Conservation (phyloP, 306 rosid genomes). For the Mimosa bimucronata region DNA sequence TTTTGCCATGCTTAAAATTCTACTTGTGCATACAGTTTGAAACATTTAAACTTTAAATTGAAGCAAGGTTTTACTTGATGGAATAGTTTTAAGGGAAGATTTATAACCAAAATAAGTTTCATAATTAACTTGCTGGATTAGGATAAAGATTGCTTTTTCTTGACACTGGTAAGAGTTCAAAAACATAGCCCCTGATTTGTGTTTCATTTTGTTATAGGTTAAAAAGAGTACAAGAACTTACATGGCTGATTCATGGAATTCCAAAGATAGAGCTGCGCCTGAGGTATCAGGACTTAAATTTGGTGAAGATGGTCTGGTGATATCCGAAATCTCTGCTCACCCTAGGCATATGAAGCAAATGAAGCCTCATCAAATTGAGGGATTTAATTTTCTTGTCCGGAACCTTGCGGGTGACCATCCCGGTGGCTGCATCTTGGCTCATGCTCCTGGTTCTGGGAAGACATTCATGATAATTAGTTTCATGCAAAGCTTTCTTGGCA, state of each 20-base stretch:
- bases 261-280: constrained; percentile 47
- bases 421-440: constrained; percentile 95
- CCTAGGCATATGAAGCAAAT: constrained; percentile 86
- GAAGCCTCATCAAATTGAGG: constrained; percentile 93
- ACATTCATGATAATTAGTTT: constrained; percentile 98
- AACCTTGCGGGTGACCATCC: constrained; percentile 82
- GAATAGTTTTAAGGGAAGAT: background rate
- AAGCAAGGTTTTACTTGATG: background rate
- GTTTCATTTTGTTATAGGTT: constrained; percentile 50
- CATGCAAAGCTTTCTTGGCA: constrained; percentile 91
- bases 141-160: constrained; percentile 17
- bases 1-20: background rate
- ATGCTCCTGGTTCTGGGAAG: constrained; percentile 98
- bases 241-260: constrained; percentile 59
- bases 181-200: background rate
- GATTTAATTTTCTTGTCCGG: constrained; percentile 86
- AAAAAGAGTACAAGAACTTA: constrained; percentile 79
- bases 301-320: constrained; percentile 51
- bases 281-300: constrained; percentile 55
- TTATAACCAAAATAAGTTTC: background rate
- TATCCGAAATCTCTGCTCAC: constrained; percentile 69
- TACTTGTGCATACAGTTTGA: background rate
- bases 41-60: background rate
- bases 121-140: constrained; percentile 17
- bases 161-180: constrained; percentile 15